These are phyloP conservation scores for Talaromyces nanjingensis DNA, from an alignment of 495 filamentous ascomycete genomes.

Conservation along the genomic window DNA sequence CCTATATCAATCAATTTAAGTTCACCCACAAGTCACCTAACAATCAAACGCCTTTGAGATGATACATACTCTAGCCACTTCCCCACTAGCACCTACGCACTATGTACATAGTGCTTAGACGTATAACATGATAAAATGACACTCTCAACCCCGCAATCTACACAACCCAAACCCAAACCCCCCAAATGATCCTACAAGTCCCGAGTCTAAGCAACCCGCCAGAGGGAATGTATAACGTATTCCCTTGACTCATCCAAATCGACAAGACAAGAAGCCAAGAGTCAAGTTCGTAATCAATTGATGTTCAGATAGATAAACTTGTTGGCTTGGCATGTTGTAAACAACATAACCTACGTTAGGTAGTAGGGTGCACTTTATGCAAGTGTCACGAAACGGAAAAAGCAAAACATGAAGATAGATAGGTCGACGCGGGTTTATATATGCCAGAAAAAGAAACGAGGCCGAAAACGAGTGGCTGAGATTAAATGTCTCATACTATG, in stretches of 20 bases:
- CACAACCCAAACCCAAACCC: neutral
- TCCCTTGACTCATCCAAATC: neutral
- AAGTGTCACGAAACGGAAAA: neutral
- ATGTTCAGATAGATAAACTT: neutral
- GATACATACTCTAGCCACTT: neutral
- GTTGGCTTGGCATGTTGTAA: neutral
- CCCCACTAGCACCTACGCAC: neutral
- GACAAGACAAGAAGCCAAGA: neutral
- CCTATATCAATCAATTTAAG: neutral
- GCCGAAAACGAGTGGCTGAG: neutral
- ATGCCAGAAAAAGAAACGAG: neutral
- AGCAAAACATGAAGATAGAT: neutral
- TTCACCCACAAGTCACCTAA: neutral
- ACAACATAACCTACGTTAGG: no score
- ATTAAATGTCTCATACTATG: slow-evolving; percentile 12
- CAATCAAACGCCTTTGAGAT: neutral
- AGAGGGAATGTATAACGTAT: neutral
- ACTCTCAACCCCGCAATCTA: neutral
- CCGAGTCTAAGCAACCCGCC: neutral
- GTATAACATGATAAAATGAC: neutral
- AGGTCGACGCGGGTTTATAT: neutral
- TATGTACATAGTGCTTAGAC: no score
- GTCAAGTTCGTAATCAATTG: neutral
- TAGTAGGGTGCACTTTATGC: neutral
- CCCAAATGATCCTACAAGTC: neutral